A percentile compares a stretch with the other conserved stretches of the same genome.
These are phyloP conservation scores for Debaryomyces udenii DNA, from an alignment of 1,139 yeast genomes.

Conservation along the genomic window DNA sequence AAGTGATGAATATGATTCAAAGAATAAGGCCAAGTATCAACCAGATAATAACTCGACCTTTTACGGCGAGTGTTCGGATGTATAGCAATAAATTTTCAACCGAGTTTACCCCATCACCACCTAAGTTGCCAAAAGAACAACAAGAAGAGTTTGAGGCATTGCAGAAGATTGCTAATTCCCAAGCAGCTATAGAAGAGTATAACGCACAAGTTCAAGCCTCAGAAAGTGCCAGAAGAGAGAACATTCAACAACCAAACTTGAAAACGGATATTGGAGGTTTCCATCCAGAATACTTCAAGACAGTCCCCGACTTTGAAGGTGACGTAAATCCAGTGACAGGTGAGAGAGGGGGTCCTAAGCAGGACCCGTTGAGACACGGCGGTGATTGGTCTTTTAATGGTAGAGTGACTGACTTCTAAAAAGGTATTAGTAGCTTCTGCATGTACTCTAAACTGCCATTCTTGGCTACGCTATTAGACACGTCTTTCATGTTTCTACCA, in stretches of 20 bases:
- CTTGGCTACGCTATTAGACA: no score
- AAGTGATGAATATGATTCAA: no score
- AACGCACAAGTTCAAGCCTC: slow-evolving; percentile 47
- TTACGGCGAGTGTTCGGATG: slow-evolving; percentile 5
- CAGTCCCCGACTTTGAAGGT: slow-evolving; percentile 95
- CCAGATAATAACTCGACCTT: background rate
- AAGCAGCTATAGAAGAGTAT: slow-evolving; percentile 77
- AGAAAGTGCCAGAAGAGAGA: slow-evolving; percentile 36
- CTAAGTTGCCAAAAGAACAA: slow-evolving; percentile 78
- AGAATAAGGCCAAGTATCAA: slow-evolving; percentile 1
- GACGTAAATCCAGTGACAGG: slow-evolving; percentile 92
- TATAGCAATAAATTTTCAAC: slow-evolving; percentile 30
- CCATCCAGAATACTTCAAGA: slow-evolving; percentile 71
- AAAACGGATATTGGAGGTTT: slow-evolving; percentile 65
- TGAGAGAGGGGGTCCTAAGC: slow-evolving; percentile 98
- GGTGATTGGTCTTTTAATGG: slow-evolving; percentile 97
- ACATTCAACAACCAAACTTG: slow-evolving; percentile 29
- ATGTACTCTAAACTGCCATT: no score
- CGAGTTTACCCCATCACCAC: slow-evolving; percentile 69
- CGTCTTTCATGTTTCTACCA: background rate
- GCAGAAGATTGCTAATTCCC: slow-evolving; percentile 79
- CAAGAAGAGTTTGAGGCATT: slow-evolving; percentile 91
- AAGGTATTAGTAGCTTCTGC: no score
- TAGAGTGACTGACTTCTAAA: slow-evolving; percentile 87
- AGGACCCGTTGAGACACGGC: slow-evolving; percentile 83